Percentiles rank a stretch among this genome's conserved stretches.
Conservation (phyloP, 2,329 filamentous ascomycete genomes). For the Trichophyton schoenleinii region DNA sequence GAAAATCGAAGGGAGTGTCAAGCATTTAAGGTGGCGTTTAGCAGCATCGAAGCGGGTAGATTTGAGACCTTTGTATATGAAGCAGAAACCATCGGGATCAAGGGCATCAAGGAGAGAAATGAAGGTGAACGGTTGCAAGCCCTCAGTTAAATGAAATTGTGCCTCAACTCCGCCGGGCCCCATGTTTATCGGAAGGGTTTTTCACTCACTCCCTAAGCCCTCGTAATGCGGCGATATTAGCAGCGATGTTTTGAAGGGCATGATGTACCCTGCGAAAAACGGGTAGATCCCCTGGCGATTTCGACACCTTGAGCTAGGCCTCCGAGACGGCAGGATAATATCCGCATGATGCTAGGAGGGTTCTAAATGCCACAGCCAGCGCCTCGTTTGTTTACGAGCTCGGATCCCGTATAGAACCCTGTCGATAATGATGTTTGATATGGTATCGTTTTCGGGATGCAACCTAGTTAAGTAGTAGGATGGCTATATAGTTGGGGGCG, state of each 20-base stretch:
- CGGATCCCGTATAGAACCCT: not conserved
- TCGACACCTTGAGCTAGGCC: not conserved
- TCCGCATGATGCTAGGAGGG: not conserved
- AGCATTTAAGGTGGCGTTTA: not conserved
- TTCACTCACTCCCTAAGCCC: not conserved
- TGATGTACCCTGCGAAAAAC: not conserved
- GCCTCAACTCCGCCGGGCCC: not conserved
- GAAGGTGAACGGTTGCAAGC: not conserved
- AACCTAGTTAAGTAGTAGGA: not conserved
- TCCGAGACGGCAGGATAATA: not conserved
- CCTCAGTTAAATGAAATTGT: not conserved
- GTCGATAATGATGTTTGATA: not conserved
- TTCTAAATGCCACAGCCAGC: constrained; percentile 1
- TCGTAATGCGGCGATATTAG: not conserved
- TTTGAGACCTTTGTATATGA: not conserved
- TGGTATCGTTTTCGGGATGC: not conserved
- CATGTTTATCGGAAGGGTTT: not conserved
- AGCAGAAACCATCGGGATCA: not conserved
- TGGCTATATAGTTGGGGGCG: not conserved
- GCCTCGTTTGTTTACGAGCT: not conserved
- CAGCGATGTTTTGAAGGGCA: not conserved
- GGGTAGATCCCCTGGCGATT: constrained; percentile 1
- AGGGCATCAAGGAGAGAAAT: not conserved
- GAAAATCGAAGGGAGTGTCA: not conserved
- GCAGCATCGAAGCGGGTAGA: not conserved